A percentile compares a stretch with the other conserved stretches of the same genome.
phyloP scores from a whole-genome alignment of 2,329 filamentous ascomycete genomes.

The Cyanodermella asteris region DNA sequence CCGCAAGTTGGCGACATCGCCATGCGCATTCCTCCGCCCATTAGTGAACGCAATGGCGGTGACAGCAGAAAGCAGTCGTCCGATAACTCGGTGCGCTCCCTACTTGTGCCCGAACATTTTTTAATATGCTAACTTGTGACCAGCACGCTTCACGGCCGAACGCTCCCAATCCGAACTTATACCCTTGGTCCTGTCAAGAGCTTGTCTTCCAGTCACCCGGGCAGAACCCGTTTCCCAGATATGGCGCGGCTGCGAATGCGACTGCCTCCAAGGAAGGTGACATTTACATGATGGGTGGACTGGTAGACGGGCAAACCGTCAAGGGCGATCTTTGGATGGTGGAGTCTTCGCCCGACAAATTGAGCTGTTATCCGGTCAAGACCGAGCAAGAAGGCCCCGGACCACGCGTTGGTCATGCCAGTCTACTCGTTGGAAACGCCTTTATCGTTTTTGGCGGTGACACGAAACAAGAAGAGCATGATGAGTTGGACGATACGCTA shows the following conservation, averaged over 20 bases:
- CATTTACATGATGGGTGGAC: slow-evolving; percentile 90
- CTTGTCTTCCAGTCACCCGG: slow-evolving; percentile 67
- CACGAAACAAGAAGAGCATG: slow-evolving; percentile 85
- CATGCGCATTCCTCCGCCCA: no score
- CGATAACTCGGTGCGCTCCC: no score
- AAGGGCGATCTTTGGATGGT: slow-evolving; percentile 98
- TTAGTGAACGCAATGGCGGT: no score
- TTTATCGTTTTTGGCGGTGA: slow-evolving; percentile 98
- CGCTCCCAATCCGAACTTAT: slow-evolving; percentile 49
- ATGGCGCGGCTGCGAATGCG: slow-evolving; percentile 88
- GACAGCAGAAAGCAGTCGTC: no score
- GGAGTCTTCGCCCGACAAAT: slow-evolving; percentile 58
- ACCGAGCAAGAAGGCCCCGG: slow-evolving; percentile 88
- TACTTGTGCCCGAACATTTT: no score
- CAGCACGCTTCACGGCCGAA: no score
- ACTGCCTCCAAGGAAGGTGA: slow-evolving; percentile 88
- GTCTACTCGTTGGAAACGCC: slow-evolving; percentile 86
- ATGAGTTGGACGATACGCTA: slow-evolving; percentile 80
- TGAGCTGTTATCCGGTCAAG: slow-evolving; percentile 77
- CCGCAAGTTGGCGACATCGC: no score
- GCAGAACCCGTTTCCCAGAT: slow-evolving; percentile 78
- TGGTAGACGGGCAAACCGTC: slow-evolving; percentile 86
- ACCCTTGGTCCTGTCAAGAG: slow-evolving; percentile 85
- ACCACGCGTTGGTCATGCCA: slow-evolving; percentile 81
- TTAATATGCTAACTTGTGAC: no score